These are phyloP conservation scores for Arabis alpina DNA, from an alignment of 345 rosid species.

Conservation along the genomic window DNA sequence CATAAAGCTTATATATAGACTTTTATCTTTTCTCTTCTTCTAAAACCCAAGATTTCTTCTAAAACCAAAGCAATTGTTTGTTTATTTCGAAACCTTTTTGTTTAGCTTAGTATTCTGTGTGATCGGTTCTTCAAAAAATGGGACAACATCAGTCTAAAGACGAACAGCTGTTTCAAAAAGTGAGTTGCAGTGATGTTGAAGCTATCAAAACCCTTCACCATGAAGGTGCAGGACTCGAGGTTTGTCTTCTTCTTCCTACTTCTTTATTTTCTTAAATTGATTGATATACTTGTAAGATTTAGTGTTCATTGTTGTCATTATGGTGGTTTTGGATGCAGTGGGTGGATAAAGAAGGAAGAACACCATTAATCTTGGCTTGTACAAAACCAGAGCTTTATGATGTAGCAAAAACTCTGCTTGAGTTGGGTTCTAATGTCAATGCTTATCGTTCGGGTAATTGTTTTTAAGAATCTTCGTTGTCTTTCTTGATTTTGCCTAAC, in stretches of 20 bases:
- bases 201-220: slow-evolving; percentile 68
- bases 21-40: neutral
- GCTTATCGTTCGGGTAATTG: slow-evolving; percentile 65
- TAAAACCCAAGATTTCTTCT: no score
- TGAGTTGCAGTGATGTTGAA: slow-evolving; percentile 57
- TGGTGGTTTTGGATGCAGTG: slow-evolving; percentile 51
- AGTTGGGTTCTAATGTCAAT: slow-evolving; percentile 80
- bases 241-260: slow-evolving; percentile 28
- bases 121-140: slow-evolving; percentile 41
- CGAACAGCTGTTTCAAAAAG: slow-evolving; percentile 69
- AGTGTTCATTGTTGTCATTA: neutral
- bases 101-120: no score
- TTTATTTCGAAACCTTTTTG: no score
- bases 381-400: slow-evolving; percentile 52
- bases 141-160: slow-evolving; percentile 75
- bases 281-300: neutral
- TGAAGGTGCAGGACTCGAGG: slow-evolving; percentile 88
- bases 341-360: slow-evolving; percentile 78
- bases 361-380: slow-evolving; percentile 74
- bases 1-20: neutral
- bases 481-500: no score
- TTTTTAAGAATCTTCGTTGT: neutral
- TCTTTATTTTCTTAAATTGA: neutral
- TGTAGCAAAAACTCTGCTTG: slow-evolving; percentile 72
- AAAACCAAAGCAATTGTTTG: no score